Base-by-base conservation (phyloP, 495 filamentous ascomycete species). In the Tuber aestivum region DNA sequence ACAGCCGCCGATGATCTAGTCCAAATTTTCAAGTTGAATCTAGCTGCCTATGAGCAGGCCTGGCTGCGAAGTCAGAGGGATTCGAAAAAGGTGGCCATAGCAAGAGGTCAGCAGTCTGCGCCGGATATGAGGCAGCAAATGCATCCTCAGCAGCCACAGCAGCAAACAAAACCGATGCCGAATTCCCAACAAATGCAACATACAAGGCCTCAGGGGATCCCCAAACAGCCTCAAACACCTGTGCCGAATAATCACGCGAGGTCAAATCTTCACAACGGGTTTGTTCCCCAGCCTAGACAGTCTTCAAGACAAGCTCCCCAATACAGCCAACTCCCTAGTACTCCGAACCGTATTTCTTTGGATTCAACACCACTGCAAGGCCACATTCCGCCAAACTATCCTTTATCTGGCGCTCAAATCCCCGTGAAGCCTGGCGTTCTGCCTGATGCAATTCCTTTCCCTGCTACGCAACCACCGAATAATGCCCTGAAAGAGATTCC, bases 11-110 rank as follows among this genome's bases (percentile, higher is more conserved):
- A 88, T 72, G 92, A 97, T 79, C 83, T 97, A 69, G 90, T 89
- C 73, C 85, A 85, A 10, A 86, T 92, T 56, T 97, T 93, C 84
- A 90, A 93, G 77, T 87, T 90, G 68, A 93, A 95, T 76, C 84
- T 97, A 7, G 85, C 83, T 40, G 83, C 85, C 38, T 97, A 94
- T 80, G 94, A 97, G 82, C 89, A 91, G 72, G 89, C 88, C n/a
- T 92, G 89, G 84, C 80, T 89, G 21, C 86, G 84, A 44, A 87
- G 86, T 75, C 89, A 91, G 38, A 88, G 89, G 78, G 84, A 87
- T 38, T 85, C 87, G 37, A 87, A 88, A 83, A 88, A 91, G 80
- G 88, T 89, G 74, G 84, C 87, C 71, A 80, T 83, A 78, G 84
- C 82, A 44, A 85, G 81, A 84, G 86, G 84, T 80, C 85, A 75